These are phyloP conservation scores for Nicotiana obtusifolia DNA, from an alignment of 257 asterid species.

Conservation along the genomic window DNA sequence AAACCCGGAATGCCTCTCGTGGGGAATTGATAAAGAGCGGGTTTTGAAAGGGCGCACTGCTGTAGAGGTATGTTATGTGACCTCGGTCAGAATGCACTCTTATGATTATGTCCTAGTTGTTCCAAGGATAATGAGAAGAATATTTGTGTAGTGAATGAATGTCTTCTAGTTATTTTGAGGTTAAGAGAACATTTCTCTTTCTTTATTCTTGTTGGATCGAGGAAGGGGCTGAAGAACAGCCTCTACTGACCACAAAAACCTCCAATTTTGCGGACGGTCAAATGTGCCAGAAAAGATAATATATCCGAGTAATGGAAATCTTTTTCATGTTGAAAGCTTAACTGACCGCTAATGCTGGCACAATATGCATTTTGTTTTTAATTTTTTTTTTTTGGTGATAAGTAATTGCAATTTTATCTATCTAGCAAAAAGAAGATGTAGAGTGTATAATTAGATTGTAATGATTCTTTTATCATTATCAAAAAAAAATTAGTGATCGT, in stretches of 20 bases:
- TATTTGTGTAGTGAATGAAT: neutral
- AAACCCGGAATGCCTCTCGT: constrained; percentile 82
- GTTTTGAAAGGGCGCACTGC: constrained; percentile 90
- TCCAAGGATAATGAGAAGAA: neutral
- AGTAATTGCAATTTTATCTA: neutral
- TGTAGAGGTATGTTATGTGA: constrained; percentile 56
- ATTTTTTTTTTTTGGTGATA: neutral
- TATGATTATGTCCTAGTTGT: neutral
- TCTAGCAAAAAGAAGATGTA: neutral
- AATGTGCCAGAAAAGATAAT: neutral
- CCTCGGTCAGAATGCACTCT: neutral
- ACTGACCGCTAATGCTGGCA: neutral
- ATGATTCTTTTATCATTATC: neutral
- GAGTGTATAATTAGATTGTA: neutral
- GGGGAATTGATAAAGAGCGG: constrained; percentile 96
- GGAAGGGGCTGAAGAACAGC: neutral
- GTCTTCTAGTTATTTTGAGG: constrained; percentile 1
- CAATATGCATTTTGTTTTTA: neutral
- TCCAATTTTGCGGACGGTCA: neutral
- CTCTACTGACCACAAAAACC: neutral
- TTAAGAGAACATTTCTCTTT: neutral
- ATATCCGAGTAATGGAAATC: neutral
- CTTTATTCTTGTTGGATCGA: neutral
- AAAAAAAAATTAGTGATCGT: neutral
- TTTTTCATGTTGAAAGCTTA: neutral